A percentile compares a stretch with the other conserved stretches of the same genome.
Evolutionary conservation across 2,329 filamentous ascomycete species (phyloP).

Genomic region (Gyromitra esculenta): DNA sequence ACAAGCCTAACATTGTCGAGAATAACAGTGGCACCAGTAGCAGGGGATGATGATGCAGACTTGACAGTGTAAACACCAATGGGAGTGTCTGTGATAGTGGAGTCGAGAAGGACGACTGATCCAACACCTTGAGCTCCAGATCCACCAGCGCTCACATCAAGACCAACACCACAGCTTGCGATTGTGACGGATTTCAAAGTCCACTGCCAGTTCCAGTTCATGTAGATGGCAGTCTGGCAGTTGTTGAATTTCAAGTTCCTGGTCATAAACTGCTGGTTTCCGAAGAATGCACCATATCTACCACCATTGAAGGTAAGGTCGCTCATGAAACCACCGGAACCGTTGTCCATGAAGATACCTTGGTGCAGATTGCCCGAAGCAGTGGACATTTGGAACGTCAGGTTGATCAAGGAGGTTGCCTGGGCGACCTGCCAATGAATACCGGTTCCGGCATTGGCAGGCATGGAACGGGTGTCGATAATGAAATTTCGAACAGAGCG

Average conservation of each 20-base stretch:
- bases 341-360: conserved; percentile 72
- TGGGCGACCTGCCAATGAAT: conserved; percentile 77
- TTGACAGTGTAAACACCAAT: conserved; percentile 77
- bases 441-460: conserved; percentile 61
- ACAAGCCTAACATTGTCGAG: conserved; percentile 68
- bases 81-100: conserved; percentile 77
- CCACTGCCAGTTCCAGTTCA: conserved; percentile 95
- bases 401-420: conserved; percentile 70
- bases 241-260: conserved; percentile 83
- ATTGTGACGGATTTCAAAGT: conserved; percentile 79
- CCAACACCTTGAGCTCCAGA: conserved; percentile 77
- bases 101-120: conserved; percentile 84
- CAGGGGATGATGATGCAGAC: conserved; percentile 55
- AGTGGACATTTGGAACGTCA: conserved; percentile 63
- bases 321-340: conserved; percentile 80
- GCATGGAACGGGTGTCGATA: conserved; percentile 77
- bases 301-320: conserved; percentile 87
- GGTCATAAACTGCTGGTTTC: conserved; percentile 87
- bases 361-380: conserved; percentile 60
- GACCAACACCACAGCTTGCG: conserved; percentile 76
- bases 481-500: conserved; percentile 83
- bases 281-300: conserved; percentile 78
- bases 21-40: conserved; percentile 71
- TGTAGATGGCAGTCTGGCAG: conserved; percentile 83
- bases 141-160: conserved; percentile 78